These are phyloP conservation scores for Ustilago nuda DNA, from an alignment of 1,284 basidiomycete species.

Conservation along the genomic window DNA sequence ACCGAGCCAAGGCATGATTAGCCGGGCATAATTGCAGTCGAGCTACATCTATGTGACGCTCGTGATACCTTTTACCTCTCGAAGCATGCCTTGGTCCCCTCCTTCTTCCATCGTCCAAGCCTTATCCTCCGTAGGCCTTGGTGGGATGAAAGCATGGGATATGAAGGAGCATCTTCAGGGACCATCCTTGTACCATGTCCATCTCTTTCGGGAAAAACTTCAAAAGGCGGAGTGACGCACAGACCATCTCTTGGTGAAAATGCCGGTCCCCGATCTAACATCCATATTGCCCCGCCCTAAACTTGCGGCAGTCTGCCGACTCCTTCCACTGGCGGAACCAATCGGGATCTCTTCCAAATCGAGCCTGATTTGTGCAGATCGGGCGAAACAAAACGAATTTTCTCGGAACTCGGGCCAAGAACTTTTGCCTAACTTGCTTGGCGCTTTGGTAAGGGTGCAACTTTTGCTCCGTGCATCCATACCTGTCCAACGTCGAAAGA, in stretches of 20 bases:
- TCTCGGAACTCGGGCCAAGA: constrained; percentile 35
- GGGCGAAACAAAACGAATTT: neutral
- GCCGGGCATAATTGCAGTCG: no score
- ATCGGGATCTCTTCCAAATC: constrained; percentile 9
- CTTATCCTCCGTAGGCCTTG: neutral
- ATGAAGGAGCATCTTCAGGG: neutral
- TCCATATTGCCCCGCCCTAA: neutral
- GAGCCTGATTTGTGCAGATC: neutral
- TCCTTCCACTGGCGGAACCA: no score
- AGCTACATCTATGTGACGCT: no score
- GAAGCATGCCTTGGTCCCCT: no score
- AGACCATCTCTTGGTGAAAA: constrained; percentile 1
- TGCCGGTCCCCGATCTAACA: neutral
- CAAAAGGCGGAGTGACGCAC: constrained; percentile 34
- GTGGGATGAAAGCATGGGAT: neutral
- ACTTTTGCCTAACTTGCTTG: neutral
- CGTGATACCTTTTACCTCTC: no score
- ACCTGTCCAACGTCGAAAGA: no score
- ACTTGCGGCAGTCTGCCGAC: constrained; percentile 3
- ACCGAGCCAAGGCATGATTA: neutral
- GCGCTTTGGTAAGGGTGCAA: constrained; percentile 31
- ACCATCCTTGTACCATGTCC: neutral
- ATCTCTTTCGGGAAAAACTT: constrained; percentile 7
- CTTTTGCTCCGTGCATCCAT: neutral
- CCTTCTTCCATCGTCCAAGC: neutral